Evolutionary conservation across 257 asterid species (phyloP).

Genomic region (Knoxia roxburghii): DNA sequence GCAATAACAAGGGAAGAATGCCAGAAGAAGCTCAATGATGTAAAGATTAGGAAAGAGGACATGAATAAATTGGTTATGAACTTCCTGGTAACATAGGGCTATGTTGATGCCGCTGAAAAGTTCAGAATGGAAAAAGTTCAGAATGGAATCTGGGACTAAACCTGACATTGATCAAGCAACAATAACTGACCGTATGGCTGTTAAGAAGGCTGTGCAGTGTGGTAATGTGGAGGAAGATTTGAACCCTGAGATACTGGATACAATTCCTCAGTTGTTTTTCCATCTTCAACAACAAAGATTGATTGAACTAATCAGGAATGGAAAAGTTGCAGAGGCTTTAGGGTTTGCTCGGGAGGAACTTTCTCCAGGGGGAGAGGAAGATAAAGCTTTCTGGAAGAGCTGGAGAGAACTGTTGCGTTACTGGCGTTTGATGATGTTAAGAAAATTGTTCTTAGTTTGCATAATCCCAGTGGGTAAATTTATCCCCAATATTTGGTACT

Average conservation of each 20-base stretch:
- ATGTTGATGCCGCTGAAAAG: slow-evolving; percentile 74
- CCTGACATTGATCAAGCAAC: slow-evolving; percentile 89
- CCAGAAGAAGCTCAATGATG: slow-evolving; percentile 61
- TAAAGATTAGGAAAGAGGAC: slow-evolving; percentile 57
- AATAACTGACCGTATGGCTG: slow-evolving; percentile 76
- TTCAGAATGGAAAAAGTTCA: no score
- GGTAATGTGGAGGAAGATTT: slow-evolving; percentile 85
- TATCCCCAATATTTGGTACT: no score
- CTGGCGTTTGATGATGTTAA: slow-evolving; percentile 73
- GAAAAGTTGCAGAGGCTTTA: slow-evolving; percentile 78
- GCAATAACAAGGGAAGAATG: slow-evolving; percentile 68
- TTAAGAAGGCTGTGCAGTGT: slow-evolving; percentile 79
- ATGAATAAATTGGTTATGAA: slow-evolving; percentile 85
- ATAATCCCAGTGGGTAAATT: no score
- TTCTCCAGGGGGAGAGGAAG: slow-evolving; percentile 91
- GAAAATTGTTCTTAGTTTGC: slow-evolving; percentile 70
- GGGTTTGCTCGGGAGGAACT: slow-evolving; percentile 92
- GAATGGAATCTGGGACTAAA: slow-evolving; percentile 74
- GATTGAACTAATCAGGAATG: slow-evolving; percentile 72
- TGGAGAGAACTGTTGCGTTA: slow-evolving; percentile 75
- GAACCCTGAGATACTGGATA: slow-evolving; percentile 91
- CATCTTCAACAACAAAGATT: slow-evolving; percentile 90
- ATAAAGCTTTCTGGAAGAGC: slow-evolving; percentile 64
- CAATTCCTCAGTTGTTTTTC: slow-evolving; percentile 75
- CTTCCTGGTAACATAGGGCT: slow-evolving; percentile 78